Conservation (phyloP, 2,329 filamentous ascomycete genomes). For the Xylariaceae sp. region DNA sequence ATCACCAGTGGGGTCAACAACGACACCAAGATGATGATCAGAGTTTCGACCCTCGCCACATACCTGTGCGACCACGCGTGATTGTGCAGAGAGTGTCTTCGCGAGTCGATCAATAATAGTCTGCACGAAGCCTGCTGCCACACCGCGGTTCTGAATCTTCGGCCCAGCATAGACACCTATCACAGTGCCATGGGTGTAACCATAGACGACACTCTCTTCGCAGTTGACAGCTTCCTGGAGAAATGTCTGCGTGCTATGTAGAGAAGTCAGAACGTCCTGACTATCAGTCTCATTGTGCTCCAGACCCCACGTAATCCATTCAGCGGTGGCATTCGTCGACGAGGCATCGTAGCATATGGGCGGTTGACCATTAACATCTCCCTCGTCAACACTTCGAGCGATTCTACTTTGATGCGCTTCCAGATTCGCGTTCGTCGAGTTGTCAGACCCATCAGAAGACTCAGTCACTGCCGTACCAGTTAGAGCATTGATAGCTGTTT, state of each 20-base stretch:
- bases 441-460: constrained; percentile 1
- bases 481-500: constrained; percentile 3
- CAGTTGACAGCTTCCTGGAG: constrained; percentile 2
- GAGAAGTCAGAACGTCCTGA: not conserved
- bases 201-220: constrained; percentile 3
- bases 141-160: constrained; percentile 2
- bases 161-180: constrained; percentile 1
- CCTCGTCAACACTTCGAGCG: not conserved
- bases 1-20: constrained; percentile 1
- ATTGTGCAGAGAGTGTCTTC: not conserved
- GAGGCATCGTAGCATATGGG: not conserved
- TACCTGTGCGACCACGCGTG: constrained; percentile 1
- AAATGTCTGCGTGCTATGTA: not conserved
- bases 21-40: not conserved
- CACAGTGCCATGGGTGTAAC: constrained; percentile 1
- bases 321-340: constrained; percentile 1
- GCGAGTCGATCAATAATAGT: not conserved
- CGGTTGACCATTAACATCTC: not conserved
- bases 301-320: constrained; percentile 1
- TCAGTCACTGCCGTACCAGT: not conserved
- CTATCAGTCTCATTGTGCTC: not conserved
- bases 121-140: constrained; percentile 2
- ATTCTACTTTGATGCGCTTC: not conserved
- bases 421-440: not conserved
- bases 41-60: not conserved